Percentiles rank a stretch among this genome's conserved stretches.
phyloP scores from a whole-genome alignment of 371 early-diverging fungal genomes.

The Amoeboradix gromovi region DNA sequence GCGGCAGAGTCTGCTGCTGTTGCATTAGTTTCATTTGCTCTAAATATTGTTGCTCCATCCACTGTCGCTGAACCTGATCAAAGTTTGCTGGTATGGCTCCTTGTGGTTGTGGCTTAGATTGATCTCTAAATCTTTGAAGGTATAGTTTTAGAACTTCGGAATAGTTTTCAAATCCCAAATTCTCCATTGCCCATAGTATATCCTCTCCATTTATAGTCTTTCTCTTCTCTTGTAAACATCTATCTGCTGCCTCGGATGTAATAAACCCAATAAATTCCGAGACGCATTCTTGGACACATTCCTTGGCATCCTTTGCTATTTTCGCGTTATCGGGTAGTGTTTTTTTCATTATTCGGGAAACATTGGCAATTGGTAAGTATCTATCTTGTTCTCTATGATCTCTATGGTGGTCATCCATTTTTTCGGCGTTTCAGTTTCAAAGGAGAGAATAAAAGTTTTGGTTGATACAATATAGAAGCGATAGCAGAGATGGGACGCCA shows the following conservation, averaged over 20 bases:
- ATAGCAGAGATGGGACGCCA: too few relatives aligned
- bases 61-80: too few relatives aligned
- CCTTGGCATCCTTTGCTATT: conserved; percentile 96
- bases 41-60: too few relatives aligned
- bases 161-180: conserved; percentile 92
- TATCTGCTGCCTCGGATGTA: conserved; percentile 88
- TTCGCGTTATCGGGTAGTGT: conserved; percentile 92
- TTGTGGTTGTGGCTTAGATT: neutral
- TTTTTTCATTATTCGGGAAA: conserved; percentile 94
- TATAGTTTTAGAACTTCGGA: conserved; percentile 76
- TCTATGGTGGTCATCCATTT: too few relatives aligned
- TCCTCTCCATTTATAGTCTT: conserved; percentile 99
- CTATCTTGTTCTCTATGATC: conserved; percentile 83
- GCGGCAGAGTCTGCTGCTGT: too few relatives aligned
- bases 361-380: conserved; percentile 75
- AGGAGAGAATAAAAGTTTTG: too few relatives aligned
- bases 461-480: too few relatives aligned
- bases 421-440: too few relatives aligned
- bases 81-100: too few relatives aligned
- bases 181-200: conserved; percentile 93
- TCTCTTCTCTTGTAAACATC: conserved; percentile 78
- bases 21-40: too few relatives aligned
- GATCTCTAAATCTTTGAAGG: conserved; percentile 57
- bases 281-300: conserved; percentile 92
- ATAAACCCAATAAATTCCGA: conserved; percentile 97